phyloP scores from a whole-genome alignment of 257 asterid species.

The Jaltomata sinuosa region DNA sequence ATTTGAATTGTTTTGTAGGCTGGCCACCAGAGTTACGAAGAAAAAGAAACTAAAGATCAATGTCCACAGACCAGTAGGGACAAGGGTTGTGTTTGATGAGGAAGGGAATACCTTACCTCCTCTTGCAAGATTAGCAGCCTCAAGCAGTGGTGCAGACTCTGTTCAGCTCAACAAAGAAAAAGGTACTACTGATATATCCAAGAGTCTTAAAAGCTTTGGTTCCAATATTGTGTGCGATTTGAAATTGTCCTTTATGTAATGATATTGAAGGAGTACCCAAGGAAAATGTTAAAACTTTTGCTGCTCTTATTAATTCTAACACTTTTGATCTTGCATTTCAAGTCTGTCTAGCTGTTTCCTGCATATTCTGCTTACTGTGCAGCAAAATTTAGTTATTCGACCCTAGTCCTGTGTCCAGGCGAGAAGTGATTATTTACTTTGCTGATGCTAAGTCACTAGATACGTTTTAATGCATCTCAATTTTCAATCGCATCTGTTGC shows the following conservation, averaged over 20 bases:
- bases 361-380: background rate
- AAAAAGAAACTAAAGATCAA: conserved; percentile 93
- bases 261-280: background rate
- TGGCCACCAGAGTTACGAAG: conserved; percentile 60
- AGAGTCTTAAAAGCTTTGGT: background rate
- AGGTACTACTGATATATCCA: conserved; percentile 29
- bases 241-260: background rate
- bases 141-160: conserved; percentile 25
- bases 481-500: background rate
- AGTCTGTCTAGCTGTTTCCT: background rate
- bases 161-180: conserved; percentile 54
- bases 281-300: background rate
- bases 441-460: background rate
- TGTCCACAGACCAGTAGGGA: conserved; percentile 77
- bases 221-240: background rate
- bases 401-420: background rate
- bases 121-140: conserved; percentile 60
- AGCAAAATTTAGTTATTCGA: background rate
- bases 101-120: conserved; percentile 84
- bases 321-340: background rate
- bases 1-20: conserved; percentile 30
- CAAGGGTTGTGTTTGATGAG: conserved; percentile 93
- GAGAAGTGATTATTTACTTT: background rate
- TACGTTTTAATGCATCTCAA: background rate
- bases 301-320: background rate